These are phyloP conservation scores for Calocera cornea DNA, from an alignment of 768 basidiomycete species.

Conservation along the genomic window DNA sequence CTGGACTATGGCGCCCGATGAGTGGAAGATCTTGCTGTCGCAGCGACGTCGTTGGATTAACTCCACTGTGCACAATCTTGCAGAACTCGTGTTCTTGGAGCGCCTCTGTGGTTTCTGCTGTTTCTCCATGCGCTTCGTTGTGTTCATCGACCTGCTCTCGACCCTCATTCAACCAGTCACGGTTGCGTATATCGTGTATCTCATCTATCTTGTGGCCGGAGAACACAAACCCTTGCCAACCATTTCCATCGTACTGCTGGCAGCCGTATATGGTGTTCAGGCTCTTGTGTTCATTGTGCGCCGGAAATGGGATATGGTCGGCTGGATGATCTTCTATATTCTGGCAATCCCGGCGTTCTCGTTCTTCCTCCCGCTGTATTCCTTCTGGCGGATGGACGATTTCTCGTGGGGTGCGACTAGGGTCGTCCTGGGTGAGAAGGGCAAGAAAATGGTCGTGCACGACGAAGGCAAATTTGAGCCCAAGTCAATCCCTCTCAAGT, in stretches of 20 bases:
- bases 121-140: conserved; percentile 97
- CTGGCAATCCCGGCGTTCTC: conserved; percentile 87
- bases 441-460: conserved; percentile 91
- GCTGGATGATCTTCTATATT: conserved; percentile 95
- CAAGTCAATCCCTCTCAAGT: conserved; percentile 81
- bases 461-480: conserved; percentile 98
- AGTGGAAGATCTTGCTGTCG: conserved; percentile 85
- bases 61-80: conserved; percentile 94
- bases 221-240: conserved; percentile 55
- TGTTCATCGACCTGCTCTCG: conserved; percentile 89
- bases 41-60: conserved; percentile 99
- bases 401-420: conserved; percentile 93
- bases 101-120: conserved; percentile 93
- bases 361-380: conserved; percentile 83
- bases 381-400: conserved; percentile 97
- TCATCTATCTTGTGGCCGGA: conserved; percentile 66
- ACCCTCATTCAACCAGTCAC: conserved; percentile 76
- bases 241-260: conserved; percentile 83
- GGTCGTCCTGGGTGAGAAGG: conserved; percentile 83
- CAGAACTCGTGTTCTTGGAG: conserved; percentile 82
- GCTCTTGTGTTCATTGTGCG: conserved; percentile 82
- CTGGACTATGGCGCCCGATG: conserved; percentile 87
- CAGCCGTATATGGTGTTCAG: conserved; percentile 87
- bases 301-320: conserved; percentile 97
- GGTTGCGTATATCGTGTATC: conserved; percentile 77